Conservation (phyloP, 257 asterid species). For the Verbascum thapsus region DNA sequence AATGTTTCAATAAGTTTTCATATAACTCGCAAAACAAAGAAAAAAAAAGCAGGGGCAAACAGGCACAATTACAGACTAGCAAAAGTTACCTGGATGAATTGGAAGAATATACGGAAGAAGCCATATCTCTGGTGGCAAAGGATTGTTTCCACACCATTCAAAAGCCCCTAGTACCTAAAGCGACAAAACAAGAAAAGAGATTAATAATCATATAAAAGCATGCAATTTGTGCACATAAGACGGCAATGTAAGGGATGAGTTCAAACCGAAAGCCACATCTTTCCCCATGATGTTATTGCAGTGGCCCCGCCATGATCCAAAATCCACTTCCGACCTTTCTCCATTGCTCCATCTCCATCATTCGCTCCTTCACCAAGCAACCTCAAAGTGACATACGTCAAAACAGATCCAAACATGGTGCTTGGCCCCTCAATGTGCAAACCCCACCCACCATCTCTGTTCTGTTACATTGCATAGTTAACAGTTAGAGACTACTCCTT, state of each 20-base stretch:
- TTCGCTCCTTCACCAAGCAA: slow-evolving; percentile 95
- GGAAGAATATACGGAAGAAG: slow-evolving; percentile 84
- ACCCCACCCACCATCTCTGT: slow-evolving; percentile 99
- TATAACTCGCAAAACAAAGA: slow-evolving; percentile 25
- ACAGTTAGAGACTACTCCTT: slow-evolving; percentile 21
- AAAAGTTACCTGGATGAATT: slow-evolving; percentile 83
- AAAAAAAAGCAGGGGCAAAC: slow-evolving; percentile 22
- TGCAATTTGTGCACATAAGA: slow-evolving; percentile 14
- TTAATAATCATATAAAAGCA: slow-evolving; percentile 10
- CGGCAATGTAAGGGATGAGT: slow-evolving; percentile 31
- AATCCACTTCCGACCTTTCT: slow-evolving; percentile 93
- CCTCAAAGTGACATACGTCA: slow-evolving; percentile 87
- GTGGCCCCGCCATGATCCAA: slow-evolving; percentile 93
- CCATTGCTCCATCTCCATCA: slow-evolving; percentile 93
- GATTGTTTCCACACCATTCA: slow-evolving; percentile 99
- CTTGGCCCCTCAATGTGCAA: slow-evolving; percentile 99
- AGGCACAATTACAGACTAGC: slow-evolving; percentile 1
- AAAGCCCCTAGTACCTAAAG: slow-evolving; percentile 88
- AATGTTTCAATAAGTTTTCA: neutral
- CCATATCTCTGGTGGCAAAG: slow-evolving; percentile 99
- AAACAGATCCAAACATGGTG: slow-evolving; percentile 96
- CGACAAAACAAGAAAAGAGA: slow-evolving; percentile 14
- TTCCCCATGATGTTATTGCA: slow-evolving; percentile 96
- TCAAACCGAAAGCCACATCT: slow-evolving; percentile 97
- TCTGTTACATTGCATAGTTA: slow-evolving; percentile 50